Conservation (phyloP, 2,329 filamentous ascomycete species). For the Botryotinia globosa region DNA sequence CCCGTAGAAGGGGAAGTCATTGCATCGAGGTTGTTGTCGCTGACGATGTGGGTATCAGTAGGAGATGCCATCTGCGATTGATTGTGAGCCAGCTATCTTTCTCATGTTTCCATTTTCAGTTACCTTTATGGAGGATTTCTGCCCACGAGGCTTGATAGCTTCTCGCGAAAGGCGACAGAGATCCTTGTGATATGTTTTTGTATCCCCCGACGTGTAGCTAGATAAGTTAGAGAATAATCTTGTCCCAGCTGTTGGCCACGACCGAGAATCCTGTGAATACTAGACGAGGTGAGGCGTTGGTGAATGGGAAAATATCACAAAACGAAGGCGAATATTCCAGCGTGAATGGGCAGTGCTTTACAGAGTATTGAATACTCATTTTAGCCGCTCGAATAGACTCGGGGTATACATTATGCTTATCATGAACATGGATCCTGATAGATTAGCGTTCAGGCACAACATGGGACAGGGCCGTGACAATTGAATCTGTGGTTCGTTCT, state of each 20-base stretch:
- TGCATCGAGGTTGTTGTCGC: neutral
- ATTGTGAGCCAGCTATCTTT: neutral
- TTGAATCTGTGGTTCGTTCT: neutral
- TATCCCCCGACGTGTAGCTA: neutral
- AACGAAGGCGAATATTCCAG: neutral
- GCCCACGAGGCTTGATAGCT: neutral
- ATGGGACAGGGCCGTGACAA: neutral
- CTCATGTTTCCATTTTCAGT: neutral
- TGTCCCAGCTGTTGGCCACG: neutral
- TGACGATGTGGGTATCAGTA: neutral
- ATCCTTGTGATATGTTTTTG: neutral
- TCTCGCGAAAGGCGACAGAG: neutral
- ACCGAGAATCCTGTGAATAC: neutral
- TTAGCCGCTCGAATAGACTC: neutral
- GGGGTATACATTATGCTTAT: neutral
- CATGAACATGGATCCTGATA: neutral
- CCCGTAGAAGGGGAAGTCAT: neutral
- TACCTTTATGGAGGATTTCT: neutral
- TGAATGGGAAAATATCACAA: neutral
- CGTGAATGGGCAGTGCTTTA: neutral
- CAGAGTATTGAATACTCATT: neutral
- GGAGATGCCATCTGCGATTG: constrained; percentile 4
- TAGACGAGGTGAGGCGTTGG: neutral
- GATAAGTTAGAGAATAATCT: neutral
- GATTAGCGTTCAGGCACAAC: neutral